Percentiles rank a stretch among this genome's conserved stretches.
phyloP scores from a whole-genome alignment of 352 stramenopile species.

The Phytophthora podocarpi region DNA sequence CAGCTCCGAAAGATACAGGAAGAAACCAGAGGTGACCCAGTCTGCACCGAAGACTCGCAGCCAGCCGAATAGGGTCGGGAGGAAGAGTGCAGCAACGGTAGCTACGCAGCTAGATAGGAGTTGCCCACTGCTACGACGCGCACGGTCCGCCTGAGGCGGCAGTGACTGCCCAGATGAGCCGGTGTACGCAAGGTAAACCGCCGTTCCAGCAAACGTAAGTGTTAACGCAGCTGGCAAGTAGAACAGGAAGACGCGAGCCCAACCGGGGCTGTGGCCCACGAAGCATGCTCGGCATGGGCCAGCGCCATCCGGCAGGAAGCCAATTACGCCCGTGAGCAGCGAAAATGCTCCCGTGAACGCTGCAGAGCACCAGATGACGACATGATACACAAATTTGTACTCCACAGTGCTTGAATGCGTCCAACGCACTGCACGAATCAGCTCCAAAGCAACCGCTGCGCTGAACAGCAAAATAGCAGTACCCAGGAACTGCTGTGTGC shows the following conservation, averaged over 20 bases:
- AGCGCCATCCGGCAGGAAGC: constrained; percentile 66
- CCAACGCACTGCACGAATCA: constrained; percentile 64
- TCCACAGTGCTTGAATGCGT: constrained; percentile 57
- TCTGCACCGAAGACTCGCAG: constrained; percentile 37
- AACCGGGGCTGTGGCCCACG: constrained; percentile 52
- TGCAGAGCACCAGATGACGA: constrained; percentile 58
- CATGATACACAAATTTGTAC: constrained; percentile 62
- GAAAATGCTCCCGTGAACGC: constrained; percentile 50
- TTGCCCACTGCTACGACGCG: constrained; percentile 49
- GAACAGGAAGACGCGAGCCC: constrained; percentile 64
- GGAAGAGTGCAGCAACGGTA: constrained; percentile 42
- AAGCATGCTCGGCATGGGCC: constrained; percentile 63
- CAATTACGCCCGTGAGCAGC: constrained; percentile 62
- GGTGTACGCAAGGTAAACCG: constrained; percentile 37
- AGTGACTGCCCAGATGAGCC: constrained; percentile 18
- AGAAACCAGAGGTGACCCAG: constrained; percentile 42
- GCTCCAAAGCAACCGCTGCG: constrained; percentile 59
- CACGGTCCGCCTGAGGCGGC: constrained; percentile 37
- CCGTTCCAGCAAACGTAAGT: constrained; percentile 39
- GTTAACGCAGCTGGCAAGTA: constrained; percentile 55
- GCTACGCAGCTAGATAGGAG: constrained; percentile 56
- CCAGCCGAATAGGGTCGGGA: constrained; percentile 56
- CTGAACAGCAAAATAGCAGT: constrained; percentile 67
- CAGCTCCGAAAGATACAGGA: constrained; percentile 62
- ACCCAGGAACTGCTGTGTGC: constrained; percentile 71